Evolutionary conservation across 306 rosid species (phyloP).

Genomic region (Crataegus laevigata): DNA sequence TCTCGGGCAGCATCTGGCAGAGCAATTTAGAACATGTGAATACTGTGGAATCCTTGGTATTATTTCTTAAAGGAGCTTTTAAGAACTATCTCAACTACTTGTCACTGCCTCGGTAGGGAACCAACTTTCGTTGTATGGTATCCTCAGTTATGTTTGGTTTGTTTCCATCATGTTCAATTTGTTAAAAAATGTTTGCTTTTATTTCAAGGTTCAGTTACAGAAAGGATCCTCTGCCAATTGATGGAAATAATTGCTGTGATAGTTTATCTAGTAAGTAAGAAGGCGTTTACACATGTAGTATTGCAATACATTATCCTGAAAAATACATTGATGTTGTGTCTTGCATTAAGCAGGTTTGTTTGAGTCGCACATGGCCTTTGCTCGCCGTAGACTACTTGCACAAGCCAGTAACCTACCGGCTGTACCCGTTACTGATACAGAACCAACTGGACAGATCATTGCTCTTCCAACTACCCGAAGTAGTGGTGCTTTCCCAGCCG

Average conservation of each 20-base stretch:
- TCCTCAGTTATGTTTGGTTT: constrained; percentile 14
- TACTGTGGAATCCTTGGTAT: constrained; percentile 21
- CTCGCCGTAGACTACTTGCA: constrained; percentile 64
- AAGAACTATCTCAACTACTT: constrained; percentile 32
- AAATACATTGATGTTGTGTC: constrained; percentile 2
- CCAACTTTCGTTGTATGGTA: constrained; percentile 1
- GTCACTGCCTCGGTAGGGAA: constrained; percentile 41
- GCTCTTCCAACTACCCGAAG: constrained; percentile 43
- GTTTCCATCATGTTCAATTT: constrained; percentile 12
- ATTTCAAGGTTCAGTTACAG: constrained; percentile 39
- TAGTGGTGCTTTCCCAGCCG: constrained; percentile 74
- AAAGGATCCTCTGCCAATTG: constrained; percentile 24
- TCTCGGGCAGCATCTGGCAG: constrained; percentile 55
- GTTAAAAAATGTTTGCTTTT: constrained; percentile 20
- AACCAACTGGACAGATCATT: constrained; percentile 27
- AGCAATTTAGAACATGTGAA: constrained; percentile 32
- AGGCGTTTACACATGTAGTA: neutral
- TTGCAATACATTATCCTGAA: neutral
- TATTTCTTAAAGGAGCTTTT: constrained; percentile 37
- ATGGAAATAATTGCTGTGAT: constrained; percentile 23
- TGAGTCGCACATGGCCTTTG: constrained; percentile 18
- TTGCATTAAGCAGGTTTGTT: constrained; percentile 35
- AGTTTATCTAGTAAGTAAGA: constrained; percentile 46
- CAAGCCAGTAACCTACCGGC: constrained; percentile 69
- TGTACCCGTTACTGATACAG: constrained; percentile 31